Evolutionary conservation across 768 basidiomycete species (phyloP), one percentile per base, ranked within the genome.

Genomic region (Lactarius psammicola): DNA sequence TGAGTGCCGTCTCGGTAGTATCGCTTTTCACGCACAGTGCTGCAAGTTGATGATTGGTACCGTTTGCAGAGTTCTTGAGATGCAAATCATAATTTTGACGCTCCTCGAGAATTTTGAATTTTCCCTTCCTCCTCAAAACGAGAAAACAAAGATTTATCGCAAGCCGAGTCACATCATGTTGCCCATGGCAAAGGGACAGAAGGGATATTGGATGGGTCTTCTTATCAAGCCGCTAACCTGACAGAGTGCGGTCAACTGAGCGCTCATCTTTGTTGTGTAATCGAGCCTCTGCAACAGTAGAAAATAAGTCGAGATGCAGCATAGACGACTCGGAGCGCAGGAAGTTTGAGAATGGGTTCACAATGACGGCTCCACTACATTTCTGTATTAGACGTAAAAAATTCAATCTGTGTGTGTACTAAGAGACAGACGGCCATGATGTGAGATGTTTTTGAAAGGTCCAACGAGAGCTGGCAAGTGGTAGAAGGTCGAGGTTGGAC

Each of bases 191-290:
- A 51, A 55, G 23, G 58, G 11, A 3, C 4, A 40, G 17, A 58
- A 36, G 5, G 64, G 51, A n/a, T 40, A 20, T 5, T 59, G 59
- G 44, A 65, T 60, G 64, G 51, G 58, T 3, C 30, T 64, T 36
- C 15, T 13, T 23, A 56, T 63, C 31, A 56, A 58, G 55, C 2
- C 34, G 3, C 4, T 58, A 11, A 40, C 15, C n/a, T 58, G 57
- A 58, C 33, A 8, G 34, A 36, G 9, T 10, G 44, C n/a, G n/a
- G n/a, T 46, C n/a, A 3, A n/a, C 15, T 5, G 9, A 10, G 34
- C 34, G 34, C 6, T 10, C 11, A 15, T 26, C 4, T 15, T 5
- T 51, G 23, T 13, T 7, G 26, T 23, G 49, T 23, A 23, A 36
- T 2, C 38, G 38, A 38, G 1, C n/a, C n/a, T n/a, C n/a, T n/a